Conservation (phyloP, 768 basidiomycete species). For the Aureoboletus auriporus region DNA sequence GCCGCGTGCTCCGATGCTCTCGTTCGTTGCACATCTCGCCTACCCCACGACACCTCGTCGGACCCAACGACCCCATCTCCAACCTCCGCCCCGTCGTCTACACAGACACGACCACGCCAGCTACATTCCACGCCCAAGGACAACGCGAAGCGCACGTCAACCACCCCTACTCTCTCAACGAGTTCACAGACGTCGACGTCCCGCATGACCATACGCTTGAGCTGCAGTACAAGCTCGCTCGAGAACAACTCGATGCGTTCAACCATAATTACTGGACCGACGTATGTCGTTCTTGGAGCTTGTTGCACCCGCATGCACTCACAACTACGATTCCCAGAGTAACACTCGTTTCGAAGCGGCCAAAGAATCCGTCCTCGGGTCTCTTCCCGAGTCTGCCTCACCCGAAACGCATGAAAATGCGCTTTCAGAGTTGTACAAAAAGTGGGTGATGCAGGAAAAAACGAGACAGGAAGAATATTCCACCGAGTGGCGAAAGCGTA, state of each 20-base stretch:
- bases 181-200: slow-evolving; percentile 45
- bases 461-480: slow-evolving; percentile 56
- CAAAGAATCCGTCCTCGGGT: slow-evolving; percentile 52
- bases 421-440: slow-evolving; percentile 66
- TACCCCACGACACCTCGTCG: slow-evolving; percentile 42
- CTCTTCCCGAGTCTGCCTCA: slow-evolving; percentile 49
- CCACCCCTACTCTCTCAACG: slow-evolving; percentile 78
- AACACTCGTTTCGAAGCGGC: slow-evolving; percentile 78
- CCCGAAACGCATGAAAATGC: slow-evolving; percentile 60
- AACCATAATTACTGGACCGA: slow-evolving; percentile 81
- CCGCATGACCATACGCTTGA: slow-evolving; percentile 43
- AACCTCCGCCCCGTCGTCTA: slow-evolving; percentile 79
- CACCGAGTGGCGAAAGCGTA: slow-evolving; percentile 62
- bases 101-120: slow-evolving; percentile 43
- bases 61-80: slow-evolving; percentile 74
- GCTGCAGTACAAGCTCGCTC: slow-evolving; percentile 65
- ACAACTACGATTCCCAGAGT: slow-evolving; percentile 42
- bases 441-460: slow-evolving; percentile 72
- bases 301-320: neutral
- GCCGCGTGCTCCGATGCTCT: neutral
- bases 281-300: slow-evolving; percentile 39
- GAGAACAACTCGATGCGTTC: slow-evolving; percentile 69
- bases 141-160: slow-evolving; percentile 28
- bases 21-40: slow-evolving; percentile 25
- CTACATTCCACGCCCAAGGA: slow-evolving; percentile 10